Base-by-base conservation (phyloP, 768 basidiomycete species). In the Suillus fuscotomentosus region DNA sequence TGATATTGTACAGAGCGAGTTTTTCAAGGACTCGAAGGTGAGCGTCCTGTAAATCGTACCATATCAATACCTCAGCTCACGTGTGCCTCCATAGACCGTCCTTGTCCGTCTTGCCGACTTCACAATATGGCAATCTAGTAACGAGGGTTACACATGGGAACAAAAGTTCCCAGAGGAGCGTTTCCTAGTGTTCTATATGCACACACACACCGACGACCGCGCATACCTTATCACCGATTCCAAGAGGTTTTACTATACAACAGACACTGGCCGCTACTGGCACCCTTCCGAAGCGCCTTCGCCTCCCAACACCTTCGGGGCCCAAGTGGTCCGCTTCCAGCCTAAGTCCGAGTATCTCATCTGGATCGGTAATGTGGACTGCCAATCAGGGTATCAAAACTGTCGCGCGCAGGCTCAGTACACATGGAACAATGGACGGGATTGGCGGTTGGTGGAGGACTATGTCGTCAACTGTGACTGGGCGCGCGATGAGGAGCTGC, bases 381-480 rank as follows among this genome's bases (percentile, higher is more conserved):
- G 97, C 71, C 72, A 77, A 0, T 75, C 78, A 34, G 77, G 73
- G 31, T 70, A 66, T 48, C 75, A 76, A 36, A 84, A 80, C 38
- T 99, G 97, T 71, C 88, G 85, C 50, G 89, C 88, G 0, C 84
- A 89, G 67, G 89, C 95, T 0, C 83, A 84, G 64, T 96, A 92
- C 73, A 84, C 91, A 3, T 78, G 80, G 34, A 81, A 97, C 70
- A 86, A 98, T 70, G 97, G 97, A 0, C 81, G 89, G 22, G 74
- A 71, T 0, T 99, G 97, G 97, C 64, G 74, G 5, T 70, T 82
- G 48, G 81, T 99, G 42, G 97, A 97, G 65, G 83, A 83, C 47
- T 99, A 99, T 70, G 94, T 98, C 48, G 82, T 86, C 60, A 92
- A 92, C 65, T 99, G 97, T 71, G 90, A 90, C 13, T 99, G 97